phyloP scores from a whole-genome alignment of 148 eudicot species.

The Agrostemma githago region DNA sequence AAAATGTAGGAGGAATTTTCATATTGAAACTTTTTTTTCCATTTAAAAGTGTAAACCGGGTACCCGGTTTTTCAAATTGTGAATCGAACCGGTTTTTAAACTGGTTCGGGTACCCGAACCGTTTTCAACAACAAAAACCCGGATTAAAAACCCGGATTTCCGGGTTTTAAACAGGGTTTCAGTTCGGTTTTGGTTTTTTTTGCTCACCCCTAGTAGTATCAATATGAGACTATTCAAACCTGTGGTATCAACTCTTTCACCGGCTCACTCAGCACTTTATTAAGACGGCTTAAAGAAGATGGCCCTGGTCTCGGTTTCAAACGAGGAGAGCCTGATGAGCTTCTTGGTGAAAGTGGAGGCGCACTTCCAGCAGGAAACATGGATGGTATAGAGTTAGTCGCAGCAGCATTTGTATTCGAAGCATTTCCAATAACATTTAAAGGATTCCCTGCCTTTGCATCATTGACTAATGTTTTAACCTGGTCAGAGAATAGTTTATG shows the following conservation, averaged over 20 bases:
- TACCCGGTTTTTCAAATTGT: no score
- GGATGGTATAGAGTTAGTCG: constrained; percentile 75
- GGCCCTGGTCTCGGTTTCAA: constrained; percentile 73
- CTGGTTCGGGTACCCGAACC: no score
- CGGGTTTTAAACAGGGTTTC: no score
- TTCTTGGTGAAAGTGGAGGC: constrained; percentile 98
- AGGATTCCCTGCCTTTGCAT: constrained; percentile 74
- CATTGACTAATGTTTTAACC: constrained; percentile 84
- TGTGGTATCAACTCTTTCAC: constrained; percentile 88
- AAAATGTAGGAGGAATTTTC: no score
- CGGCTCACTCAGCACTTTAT: constrained; percentile 71
- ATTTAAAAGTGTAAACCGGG: no score
- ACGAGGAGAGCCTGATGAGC: constrained; percentile 97
- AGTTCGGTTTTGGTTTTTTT: no score
- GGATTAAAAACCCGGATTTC: no score
- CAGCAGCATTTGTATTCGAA: constrained; percentile 68
- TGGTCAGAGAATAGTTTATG: constrained; percentile 27
- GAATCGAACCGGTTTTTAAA: no score
- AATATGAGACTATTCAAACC: constrained; percentile 33
- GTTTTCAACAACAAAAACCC: no score
- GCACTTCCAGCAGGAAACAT: constrained; percentile 99
- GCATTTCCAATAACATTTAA: constrained; percentile 58
- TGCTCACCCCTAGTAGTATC: neutral
- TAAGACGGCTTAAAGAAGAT: constrained; percentile 70
- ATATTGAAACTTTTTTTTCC: no score